A percentile compares a stretch with the other conserved stretches of the same genome.
Conservation (phyloP, 2,329 filamentous ascomycete species). For the Achaetomium macrosporum region DNA sequence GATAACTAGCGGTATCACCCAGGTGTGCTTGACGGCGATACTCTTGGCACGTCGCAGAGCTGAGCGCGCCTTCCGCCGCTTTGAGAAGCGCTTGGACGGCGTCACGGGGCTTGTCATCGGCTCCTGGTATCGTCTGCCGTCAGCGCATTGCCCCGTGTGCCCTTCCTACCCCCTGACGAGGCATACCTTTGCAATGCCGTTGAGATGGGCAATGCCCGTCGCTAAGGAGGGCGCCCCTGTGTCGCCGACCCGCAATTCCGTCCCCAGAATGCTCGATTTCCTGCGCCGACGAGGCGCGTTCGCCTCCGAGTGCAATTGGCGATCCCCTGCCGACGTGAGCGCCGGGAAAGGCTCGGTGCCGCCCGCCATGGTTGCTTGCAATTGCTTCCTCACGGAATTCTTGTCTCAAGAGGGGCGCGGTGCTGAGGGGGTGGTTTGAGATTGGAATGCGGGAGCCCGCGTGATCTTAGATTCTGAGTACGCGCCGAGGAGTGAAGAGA, state of each 20-base stretch:
- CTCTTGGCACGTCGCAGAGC: conserved; percentile 48
- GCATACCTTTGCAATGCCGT: conserved; percentile 20
- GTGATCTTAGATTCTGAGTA: not conserved
- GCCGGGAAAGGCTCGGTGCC: conserved; percentile 48
- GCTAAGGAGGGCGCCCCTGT: conserved; percentile 51
- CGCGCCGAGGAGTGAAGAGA: not conserved
- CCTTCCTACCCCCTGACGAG: not conserved
- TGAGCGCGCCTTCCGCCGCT: conserved; percentile 51
- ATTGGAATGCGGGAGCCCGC: not conserved
- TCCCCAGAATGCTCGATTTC: conserved; percentile 51
- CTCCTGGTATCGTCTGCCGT: conserved; percentile 17
- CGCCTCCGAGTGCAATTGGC: conserved; percentile 39
- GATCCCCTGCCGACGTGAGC: conserved; percentile 45
- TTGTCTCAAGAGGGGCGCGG: not conserved
- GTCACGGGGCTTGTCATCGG: conserved; percentile 23
- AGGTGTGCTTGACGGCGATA: conserved; percentile 53
- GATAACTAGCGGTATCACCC: conserved; percentile 61
- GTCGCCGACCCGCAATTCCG: conserved; percentile 49
- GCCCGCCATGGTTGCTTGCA: conserved; percentile 8
- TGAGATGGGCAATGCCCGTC: conserved; percentile 45
- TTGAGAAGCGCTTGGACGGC: conserved; percentile 41
- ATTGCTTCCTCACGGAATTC: not conserved
- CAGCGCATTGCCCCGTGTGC: conserved; percentile 10
- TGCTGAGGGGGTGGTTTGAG: not conserved
- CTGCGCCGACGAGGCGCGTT: conserved; percentile 41